Percentiles rank a stretch among this genome's conserved stretches.
These are phyloP conservation scores for Coniochaeta pulveracea DNA, from an alignment of 2,329 filamentous ascomycete genomes.

Conservation along the genomic window DNA sequence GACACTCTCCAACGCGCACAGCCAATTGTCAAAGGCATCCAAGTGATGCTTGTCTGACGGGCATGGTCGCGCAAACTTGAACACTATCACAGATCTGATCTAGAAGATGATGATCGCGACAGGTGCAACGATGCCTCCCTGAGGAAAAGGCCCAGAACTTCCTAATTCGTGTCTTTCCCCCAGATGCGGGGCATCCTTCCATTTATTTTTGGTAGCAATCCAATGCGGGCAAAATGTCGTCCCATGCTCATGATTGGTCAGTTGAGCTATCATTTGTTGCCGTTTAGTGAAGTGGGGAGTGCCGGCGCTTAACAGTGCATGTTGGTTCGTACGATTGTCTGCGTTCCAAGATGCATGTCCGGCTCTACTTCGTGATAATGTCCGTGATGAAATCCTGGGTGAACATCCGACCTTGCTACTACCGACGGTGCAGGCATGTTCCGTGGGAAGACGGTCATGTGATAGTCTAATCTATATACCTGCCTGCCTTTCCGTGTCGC, in stretches of 20 bases:
- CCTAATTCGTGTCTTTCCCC: background rate
- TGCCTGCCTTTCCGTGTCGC: too few relatives aligned
- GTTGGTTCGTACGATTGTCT: slow-evolving; percentile 5
- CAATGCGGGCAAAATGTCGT: slow-evolving; percentile 5
- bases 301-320: slow-evolving; percentile 10
- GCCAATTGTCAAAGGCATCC: background rate
- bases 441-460: too few relatives aligned
- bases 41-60: background rate
- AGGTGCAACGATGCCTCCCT: background rate
- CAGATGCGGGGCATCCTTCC: slow-evolving; percentile 1
- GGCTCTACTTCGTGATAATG: too few relatives aligned
- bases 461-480: too few relatives aligned
- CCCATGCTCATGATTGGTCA: too few relatives aligned
- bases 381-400: too few relatives aligned
- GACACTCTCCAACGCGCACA: too few relatives aligned
- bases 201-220: slow-evolving; percentile 9
- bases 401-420: too few relatives aligned
- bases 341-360: too few relatives aligned
- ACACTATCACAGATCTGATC: slow-evolving; percentile 1
- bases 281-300: slow-evolving; percentile 5
- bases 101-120: background rate
- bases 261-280: background rate
- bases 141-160: background rate
- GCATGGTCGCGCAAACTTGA: background rate
- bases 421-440: too few relatives aligned